Base-by-base conservation (phyloP, 805 yeast genomes). In the Komagataella pastoris region DNA sequence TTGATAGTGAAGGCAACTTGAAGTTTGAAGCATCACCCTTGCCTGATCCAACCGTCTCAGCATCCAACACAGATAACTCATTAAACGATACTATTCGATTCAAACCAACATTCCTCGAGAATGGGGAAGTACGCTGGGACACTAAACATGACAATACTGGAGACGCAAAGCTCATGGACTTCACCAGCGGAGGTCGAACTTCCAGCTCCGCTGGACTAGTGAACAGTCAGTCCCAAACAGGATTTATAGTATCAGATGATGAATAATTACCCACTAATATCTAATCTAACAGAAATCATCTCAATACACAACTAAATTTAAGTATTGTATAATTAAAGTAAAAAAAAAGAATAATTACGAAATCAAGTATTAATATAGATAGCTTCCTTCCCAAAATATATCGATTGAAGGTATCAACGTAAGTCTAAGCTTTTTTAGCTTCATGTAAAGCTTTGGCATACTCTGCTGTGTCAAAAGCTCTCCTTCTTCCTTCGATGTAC, bases 401-500 rank as follows among this genome's bases (percentile, higher is more conserved):
- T 12, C 12, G 6, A 30, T 19, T 18, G 14, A 17, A 1, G 47
- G 3, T 12, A 4, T 8, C n/a, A 8, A 19, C 14, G 12, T 45
- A 14, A 6, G 6, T 12, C 21, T 17, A 19, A 18, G 47, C 23
- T 59, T 43, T 57, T 69, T 73, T 52, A 75, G 56, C 56, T 73
- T 77, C 51, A 30, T 30, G 40, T 30, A 30, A 30, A 30, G 40
- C 40, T 8, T 66, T 67, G 14, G 74, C 87, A 63, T 79, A 85
- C 49, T 73, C 70, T 24, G 93, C 90, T 18, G 95, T 87, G 50
- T 83, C 95, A 52, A 74, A 74, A 3, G 96, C 95, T 66, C 95
- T 81, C 71, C 97, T 83, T 68, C 95, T 80, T 24, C 95, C 97
- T 61, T 85, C 90, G 17, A 90, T 76, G 62, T 85, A 90, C 58